Evolutionary conservation across 257 asterid genomes (phyloP).

Genomic region (Nicotiana undulata): DNA sequence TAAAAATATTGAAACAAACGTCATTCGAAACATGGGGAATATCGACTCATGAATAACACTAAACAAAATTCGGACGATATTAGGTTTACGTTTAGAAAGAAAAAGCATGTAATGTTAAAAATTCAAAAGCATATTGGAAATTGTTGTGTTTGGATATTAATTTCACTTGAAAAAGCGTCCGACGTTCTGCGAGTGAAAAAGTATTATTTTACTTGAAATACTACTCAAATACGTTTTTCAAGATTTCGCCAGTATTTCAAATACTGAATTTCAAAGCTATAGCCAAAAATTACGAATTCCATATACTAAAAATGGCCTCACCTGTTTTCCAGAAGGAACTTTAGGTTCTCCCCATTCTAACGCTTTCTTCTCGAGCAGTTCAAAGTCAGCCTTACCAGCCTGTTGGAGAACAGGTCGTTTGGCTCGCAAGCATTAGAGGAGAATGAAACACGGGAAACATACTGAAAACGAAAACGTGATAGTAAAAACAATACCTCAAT

Average conservation of each 20-base stretch:
- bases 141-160: background rate
- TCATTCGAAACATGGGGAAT: too few species aligned
- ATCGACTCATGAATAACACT: background rate
- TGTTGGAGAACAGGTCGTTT: slow-evolving; percentile 8
- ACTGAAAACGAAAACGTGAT: background rate
- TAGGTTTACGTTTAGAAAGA: too few species aligned
- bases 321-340: slow-evolving; percentile 92
- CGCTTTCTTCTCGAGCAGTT: slow-evolving; percentile 77
- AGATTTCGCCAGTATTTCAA: background rate
- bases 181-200: background rate
- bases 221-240: background rate
- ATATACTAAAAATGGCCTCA: slow-evolving; percentile 5
- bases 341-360: slow-evolving; percentile 80
- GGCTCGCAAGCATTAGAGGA: background rate
- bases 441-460: background rate
- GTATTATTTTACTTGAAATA: background rate
- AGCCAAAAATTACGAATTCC: background rate
- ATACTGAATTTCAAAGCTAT: background rate
- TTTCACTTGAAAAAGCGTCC: background rate
- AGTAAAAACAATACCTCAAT: slow-evolving; percentile 54
- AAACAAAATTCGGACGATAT: too few species aligned
- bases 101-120: background rate
- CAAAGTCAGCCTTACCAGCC: slow-evolving; percentile 95
- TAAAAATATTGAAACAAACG: background rate
- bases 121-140: background rate